Evolutionary conservation across 306 rosid genomes (phyloP).

Genomic region (Vachellia collinsii): DNA sequence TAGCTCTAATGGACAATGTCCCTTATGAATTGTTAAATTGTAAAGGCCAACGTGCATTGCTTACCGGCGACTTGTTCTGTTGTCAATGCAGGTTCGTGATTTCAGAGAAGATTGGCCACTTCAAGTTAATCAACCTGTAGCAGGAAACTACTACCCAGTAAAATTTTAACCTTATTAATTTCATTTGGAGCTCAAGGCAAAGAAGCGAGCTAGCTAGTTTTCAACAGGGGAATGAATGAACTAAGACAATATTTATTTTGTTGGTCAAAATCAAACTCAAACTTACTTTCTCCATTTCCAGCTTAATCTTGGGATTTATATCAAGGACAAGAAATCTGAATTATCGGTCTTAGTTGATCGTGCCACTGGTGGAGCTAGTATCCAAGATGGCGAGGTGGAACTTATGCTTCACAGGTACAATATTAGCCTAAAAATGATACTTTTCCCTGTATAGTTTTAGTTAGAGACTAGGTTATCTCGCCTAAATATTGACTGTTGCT

Average conservation of each 20-base stretch:
- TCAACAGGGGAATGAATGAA: background rate
- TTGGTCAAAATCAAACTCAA: constrained; percentile 14
- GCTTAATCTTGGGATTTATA: constrained; percentile 86
- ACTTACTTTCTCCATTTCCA: constrained; percentile 36
- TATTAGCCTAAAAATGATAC: background rate
- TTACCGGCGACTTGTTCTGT: constrained; percentile 24
- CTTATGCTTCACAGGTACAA: constrained; percentile 88
- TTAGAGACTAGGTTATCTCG: background rate
- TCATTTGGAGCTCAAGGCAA: background rate
- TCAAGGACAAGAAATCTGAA: constrained; percentile 69
- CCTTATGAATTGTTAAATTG: constrained; percentile 3
- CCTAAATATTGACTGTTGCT: constrained; percentile 13
- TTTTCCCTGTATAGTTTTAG: constrained; percentile 11
- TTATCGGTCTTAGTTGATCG: constrained; percentile 88
- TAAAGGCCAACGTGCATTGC: background rate
- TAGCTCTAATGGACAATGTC: constrained; percentile 34
- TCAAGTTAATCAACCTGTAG: constrained; percentile 74
- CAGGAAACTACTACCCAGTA: constrained; percentile 97
- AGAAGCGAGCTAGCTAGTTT: background rate
- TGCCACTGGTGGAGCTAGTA: constrained; percentile 85
- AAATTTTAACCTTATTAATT: constrained; percentile 31
- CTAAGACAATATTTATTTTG: background rate
- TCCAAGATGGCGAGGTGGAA: constrained; percentile 82
- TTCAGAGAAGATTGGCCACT: constrained; percentile 83
- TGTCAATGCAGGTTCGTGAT: constrained; percentile 70